Conservation (phyloP, 768 basidiomycete species). For the Sporobolomyces roseus region DNA sequence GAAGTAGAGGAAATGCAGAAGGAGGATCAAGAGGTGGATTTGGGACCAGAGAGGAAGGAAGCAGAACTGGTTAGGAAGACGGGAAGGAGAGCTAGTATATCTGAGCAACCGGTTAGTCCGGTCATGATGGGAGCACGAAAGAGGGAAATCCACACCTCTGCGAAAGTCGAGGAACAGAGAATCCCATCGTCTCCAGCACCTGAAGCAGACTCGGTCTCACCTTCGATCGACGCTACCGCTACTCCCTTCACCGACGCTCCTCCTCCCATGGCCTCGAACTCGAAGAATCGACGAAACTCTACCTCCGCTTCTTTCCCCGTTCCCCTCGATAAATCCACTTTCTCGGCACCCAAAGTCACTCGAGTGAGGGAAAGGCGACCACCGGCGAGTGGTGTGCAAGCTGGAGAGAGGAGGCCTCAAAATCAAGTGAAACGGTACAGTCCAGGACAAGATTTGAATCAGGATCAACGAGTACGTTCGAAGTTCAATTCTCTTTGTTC, state of each 20-base stretch:
- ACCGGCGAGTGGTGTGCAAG: not conserved
- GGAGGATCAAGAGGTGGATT: slow-evolving; percentile 37
- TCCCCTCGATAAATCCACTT: not conserved
- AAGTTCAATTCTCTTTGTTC: not conserved
- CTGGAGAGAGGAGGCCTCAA: not conserved
- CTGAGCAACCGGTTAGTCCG: too few relatives aligned
- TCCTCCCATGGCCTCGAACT: slow-evolving; percentile 6
- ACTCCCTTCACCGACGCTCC: not conserved
- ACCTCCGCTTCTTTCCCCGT: slow-evolving; percentile 19
- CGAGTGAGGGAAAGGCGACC: slow-evolving; percentile 14
- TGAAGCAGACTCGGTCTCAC: not conserved
- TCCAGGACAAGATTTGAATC: too few relatives aligned
- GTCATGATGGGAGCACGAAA: too few relatives aligned
- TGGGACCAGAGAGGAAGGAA: not conserved
- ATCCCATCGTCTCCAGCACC: not conserved
- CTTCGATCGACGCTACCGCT: not conserved
- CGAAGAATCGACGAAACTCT: slow-evolving; percentile 34
- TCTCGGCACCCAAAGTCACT: not conserved
- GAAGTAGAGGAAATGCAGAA: slow-evolving; percentile 22
- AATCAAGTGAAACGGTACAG: too few relatives aligned
- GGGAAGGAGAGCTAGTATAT: slow-evolving; percentile 24
- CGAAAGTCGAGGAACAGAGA: slow-evolving; percentile 4
- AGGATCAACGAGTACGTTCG: too few relatives aligned
- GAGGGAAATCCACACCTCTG: too few relatives aligned
- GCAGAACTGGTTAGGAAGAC: slow-evolving; percentile 15